These are phyloP conservation scores for Cytospora mali DNA, from an alignment of 2,329 filamentous ascomycete species.

Conservation along the genomic window DNA sequence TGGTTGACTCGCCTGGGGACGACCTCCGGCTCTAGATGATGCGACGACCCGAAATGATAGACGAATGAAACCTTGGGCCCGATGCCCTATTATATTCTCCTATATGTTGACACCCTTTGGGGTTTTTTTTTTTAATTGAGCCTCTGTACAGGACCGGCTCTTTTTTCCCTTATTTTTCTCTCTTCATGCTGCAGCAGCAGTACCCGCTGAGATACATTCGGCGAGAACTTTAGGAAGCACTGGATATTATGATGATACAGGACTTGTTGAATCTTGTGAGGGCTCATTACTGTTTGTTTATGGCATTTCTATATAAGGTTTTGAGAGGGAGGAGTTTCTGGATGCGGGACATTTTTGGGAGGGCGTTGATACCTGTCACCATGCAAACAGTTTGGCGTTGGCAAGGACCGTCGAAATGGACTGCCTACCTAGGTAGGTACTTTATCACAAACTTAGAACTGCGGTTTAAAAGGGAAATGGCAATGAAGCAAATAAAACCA, in stretches of 20 bases:
- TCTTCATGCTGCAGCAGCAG: background rate
- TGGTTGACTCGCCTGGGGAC: conserved; percentile 1
- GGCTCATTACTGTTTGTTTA: too few species aligned
- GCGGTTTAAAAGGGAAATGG: too few species aligned
- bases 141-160: too few species aligned
- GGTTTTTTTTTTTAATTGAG: too few species aligned
- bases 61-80: background rate
- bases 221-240: background rate
- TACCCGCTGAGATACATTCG: background rate
- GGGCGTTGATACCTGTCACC: conserved; percentile 9
- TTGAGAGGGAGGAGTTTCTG: background rate
- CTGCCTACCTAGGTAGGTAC: too few species aligned
- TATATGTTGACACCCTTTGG: background rate
- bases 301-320: too few species aligned
- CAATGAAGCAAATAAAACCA: too few species aligned
- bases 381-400: conserved; percentile 9
- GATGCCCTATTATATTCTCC: background rate
- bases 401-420: background rate
- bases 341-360: background rate
- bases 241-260: background rate
- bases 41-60: background rate
- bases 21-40: background rate
- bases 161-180: too few species aligned
- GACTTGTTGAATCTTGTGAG: background rate
- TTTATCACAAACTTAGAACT: too few species aligned